These are phyloP conservation scores for Naganishia vaughanmartiniae DNA, from an alignment of 768 basidiomycete species.

Conservation along the genomic window DNA sequence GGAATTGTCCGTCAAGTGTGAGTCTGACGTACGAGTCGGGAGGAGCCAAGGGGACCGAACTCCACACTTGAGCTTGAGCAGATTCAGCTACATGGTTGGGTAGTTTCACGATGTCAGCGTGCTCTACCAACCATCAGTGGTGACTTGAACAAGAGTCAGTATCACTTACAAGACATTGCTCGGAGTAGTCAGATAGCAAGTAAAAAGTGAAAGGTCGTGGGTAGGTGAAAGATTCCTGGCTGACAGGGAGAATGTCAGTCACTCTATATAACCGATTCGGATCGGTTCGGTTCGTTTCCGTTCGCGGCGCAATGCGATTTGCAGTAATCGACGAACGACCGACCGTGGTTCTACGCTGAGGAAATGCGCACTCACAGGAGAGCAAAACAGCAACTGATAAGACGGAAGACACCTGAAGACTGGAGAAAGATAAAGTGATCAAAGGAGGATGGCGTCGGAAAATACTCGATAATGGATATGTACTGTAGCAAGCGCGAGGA, in stretches of 20 bases:
- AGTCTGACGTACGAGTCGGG: constrained; percentile 32
- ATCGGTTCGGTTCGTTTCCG: constrained; percentile 18
- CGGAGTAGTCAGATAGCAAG: not conserved
- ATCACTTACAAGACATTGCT: constrained; percentile 13
- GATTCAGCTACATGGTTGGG: constrained; percentile 11
- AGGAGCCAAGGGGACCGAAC: constrained; percentile 36
- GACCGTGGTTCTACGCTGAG: not conserved
- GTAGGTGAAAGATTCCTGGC: not conserved
- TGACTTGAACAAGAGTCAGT: too few species aligned
- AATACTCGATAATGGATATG: too few species aligned
- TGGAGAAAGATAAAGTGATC: not conserved
- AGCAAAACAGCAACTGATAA: not conserved
- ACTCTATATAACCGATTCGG: constrained; percentile 2
- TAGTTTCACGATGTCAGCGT: not conserved
- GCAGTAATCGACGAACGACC: not conserved
- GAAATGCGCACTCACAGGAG: not conserved
- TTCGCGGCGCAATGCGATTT: constrained; percentile 13
- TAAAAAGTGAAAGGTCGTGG: not conserved
- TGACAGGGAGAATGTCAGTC: not conserved
- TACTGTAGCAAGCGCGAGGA: not conserved
- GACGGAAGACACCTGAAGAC: not conserved
- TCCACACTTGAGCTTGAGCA: constrained; percentile 26
- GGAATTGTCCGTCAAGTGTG: not conserved
- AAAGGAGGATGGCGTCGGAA: not conserved
- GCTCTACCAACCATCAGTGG: too few species aligned